These are phyloP conservation scores for Nyssa sinensis DNA, from an alignment of 148 eudicot genomes.

Conservation along the genomic window DNA sequence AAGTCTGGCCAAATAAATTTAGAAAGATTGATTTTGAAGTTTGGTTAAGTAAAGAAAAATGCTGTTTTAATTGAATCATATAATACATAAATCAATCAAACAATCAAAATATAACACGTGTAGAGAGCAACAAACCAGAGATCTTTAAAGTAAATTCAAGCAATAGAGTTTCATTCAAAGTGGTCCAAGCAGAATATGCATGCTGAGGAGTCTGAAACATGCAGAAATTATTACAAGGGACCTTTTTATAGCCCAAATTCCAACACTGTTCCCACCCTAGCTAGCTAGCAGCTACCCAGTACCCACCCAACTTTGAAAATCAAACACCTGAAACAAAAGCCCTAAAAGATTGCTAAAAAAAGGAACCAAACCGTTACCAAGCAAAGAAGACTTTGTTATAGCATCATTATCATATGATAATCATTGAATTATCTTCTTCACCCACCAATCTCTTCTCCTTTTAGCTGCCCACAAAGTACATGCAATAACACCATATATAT, in stretches of 20 bases:
- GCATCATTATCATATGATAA: not conserved
- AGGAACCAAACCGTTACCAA: not conserved
- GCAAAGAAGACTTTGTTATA: not conserved
- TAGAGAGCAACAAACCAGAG: too few relatives aligned
- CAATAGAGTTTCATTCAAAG: too few relatives aligned
- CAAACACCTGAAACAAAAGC: not conserved
- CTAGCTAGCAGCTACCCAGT: not conserved
- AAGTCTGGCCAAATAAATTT: too few relatives aligned
- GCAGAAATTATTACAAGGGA: too few relatives aligned
- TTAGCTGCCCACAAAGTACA: not conserved
- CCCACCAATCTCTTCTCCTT: not conserved
- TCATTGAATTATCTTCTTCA: not conserved
- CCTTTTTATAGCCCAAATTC: conserved; percentile 5
- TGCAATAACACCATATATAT: not conserved
- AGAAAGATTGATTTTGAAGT: too few relatives aligned
- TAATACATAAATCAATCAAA: too few relatives aligned
- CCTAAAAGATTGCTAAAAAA: not conserved
- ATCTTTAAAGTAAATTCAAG: too few relatives aligned
- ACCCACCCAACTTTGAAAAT: not conserved
- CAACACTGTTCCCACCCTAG: not conserved
- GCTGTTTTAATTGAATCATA: too few relatives aligned
- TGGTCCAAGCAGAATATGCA: too few relatives aligned
- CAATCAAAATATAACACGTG: too few relatives aligned
- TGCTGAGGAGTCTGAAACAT: too few relatives aligned
- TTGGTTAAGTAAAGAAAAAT: too few relatives aligned